Evolutionary conservation across 139 green algal genomes (phyloP), one percentile per base, ranked within the genome.

Genomic region (Chlorella sp.): DNA sequence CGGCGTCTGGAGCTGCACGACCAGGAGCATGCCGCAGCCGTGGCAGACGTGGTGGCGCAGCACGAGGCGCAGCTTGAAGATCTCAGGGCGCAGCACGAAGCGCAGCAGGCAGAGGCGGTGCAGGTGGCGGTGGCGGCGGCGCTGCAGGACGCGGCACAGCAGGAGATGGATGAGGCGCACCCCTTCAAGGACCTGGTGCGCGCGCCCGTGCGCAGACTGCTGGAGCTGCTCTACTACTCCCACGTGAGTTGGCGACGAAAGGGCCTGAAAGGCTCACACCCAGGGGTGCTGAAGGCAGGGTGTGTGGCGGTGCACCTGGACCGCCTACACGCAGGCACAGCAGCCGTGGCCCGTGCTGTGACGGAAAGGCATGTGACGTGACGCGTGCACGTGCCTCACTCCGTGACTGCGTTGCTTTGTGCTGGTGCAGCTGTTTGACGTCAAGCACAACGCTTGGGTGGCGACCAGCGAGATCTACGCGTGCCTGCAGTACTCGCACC

Each of bases 171-270:
- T 36, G 60, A 76, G 24, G 70, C 62, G 35, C 35, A 29, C 5
- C 67, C 62, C 3, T 35, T 71, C 31, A 77, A 70, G 22, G 74
- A 80, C 30, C 29, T 33, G 4, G 59, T 74, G 59, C 2, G 4
- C 26, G 33, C 67, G 22, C 51, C 49, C 69, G 5, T 67, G 49
- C 31, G 34, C 22, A 72, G 68, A 68, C 32, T 80, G 10, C 42
- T 80, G 49, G 42, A 75, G 61, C 31, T 80, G 20, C 31, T 80
- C 60, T 80, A 80, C 69, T 80, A 74, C 50, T 59, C 68, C 22
- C 67, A 80, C 68, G 74, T 80, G 61, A 5, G 10, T 55, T 10
- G 17, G 10, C 17, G 42, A 10, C 17, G 42, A 10, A 17, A 17
- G 42, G 10, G 42, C 42, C 42, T 55, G 42, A 55, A 10, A 55